Conservation (phyloP, 257 asterid species). For the Solanum megistacrolobum region DNA sequence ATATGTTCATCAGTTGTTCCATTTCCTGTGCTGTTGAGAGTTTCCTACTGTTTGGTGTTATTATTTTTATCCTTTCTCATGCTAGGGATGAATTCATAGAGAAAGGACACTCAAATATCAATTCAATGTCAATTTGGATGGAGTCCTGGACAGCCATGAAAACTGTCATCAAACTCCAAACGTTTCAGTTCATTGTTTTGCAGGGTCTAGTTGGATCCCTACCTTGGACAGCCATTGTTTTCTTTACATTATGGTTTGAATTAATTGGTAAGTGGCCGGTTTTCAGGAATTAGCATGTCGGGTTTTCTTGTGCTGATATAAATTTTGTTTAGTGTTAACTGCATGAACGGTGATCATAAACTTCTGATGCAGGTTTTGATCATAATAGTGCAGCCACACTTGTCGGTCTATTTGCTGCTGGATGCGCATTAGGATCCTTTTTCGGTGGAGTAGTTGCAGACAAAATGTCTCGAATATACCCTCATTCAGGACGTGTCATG, state of each 20-base stretch:
- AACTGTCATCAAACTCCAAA: conserved; percentile 65
- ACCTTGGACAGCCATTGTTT: conserved; percentile 94
- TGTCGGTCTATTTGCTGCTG: conserved; percentile 81
- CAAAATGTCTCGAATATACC: conserved; percentile 53
- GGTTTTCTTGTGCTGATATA: background rate
- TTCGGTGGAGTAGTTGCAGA: conserved; percentile 89
- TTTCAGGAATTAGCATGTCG: background rate
- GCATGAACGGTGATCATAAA: background rate
- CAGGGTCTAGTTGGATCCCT: conserved; percentile 91
- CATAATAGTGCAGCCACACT: conserved; percentile 76
- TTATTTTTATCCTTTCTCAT: conserved; percentile 2
- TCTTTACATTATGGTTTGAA: conserved; percentile 90
- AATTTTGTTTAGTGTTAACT: background rate
- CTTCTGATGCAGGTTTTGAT: conserved; percentile 64
- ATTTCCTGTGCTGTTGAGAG: background rate
- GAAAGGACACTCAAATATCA: conserved; percentile 15
- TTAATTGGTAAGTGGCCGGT: conserved; percentile 47
- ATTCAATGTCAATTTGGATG: conserved; percentile 50
- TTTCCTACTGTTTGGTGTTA: background rate
- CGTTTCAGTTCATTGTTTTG: conserved; percentile 86
- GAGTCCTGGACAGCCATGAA: conserved; percentile 91
- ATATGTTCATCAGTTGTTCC: background rate
- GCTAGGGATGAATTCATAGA: conserved; percentile 62
- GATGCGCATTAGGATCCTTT: conserved; percentile 86
- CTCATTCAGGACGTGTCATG: conserved; percentile 69